phyloP scores from a whole-genome alignment of 352 stramenopile species.

The Globisporangium polare region DNA sequence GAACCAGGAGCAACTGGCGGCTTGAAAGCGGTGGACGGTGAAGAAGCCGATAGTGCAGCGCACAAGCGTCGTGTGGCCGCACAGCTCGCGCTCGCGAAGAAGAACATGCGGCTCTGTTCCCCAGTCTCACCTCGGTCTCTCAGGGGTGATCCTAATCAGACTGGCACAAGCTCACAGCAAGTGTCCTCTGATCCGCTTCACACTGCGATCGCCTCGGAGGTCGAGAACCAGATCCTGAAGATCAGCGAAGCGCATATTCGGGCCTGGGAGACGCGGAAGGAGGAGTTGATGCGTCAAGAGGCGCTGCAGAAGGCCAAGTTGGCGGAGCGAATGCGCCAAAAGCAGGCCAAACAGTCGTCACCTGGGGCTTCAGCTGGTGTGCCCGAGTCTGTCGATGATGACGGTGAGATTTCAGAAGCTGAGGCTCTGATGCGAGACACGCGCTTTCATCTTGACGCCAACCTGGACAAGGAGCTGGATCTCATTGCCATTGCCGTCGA shows the following conservation, averaged over 20 bases:
- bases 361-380: background rate
- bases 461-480: constrained; percentile 4
- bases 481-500: background rate
- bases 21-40: background rate
- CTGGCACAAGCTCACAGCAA: background rate
- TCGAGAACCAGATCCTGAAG: background rate
- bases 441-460: background rate
- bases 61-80: constrained; percentile 2
- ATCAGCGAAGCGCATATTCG: constrained; percentile 5
- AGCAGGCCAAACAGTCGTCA: background rate
- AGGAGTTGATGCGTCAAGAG: background rate
- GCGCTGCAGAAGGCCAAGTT: background rate
- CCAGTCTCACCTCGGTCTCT: background rate
- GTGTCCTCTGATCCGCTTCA: background rate
- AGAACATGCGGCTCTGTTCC: background rate
- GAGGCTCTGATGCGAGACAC: background rate
- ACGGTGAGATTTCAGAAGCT: background rate
- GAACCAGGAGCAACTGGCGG: background rate
- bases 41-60: background rate
- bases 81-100: constrained; percentile 5
- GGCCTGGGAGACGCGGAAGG: constrained; percentile 1
- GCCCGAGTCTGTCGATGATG: background rate
- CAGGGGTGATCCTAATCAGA: background rate
- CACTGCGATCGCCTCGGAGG: background rate
- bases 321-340: constrained; percentile 1